A percentile compares a stretch with the other conserved stretches of the same genome.
Conservation (phyloP, 306 rosid species). For the Echinosophora koreensis region DNA sequence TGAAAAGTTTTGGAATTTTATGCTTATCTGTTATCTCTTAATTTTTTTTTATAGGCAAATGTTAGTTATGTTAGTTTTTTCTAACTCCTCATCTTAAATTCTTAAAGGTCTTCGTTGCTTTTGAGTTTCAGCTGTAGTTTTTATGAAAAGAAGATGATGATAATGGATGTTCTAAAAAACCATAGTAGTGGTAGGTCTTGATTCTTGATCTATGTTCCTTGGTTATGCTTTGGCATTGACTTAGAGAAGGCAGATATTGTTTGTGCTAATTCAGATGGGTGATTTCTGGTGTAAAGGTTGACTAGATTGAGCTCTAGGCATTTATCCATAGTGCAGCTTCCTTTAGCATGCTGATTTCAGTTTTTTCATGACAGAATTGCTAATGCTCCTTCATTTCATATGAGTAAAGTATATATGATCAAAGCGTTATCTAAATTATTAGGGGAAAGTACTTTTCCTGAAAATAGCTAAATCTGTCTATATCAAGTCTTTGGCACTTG, state of each 20-base stretch:
- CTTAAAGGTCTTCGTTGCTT: background rate
- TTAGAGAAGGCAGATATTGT: background rate
- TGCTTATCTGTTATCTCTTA: background rate
- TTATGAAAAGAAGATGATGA: background rate
- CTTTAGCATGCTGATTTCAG: conserved; percentile 15
- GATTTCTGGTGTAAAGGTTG: background rate
- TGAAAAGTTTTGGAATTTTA: background rate
- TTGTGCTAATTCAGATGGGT: background rate
- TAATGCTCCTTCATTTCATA: background rate
- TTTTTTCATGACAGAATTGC: background rate
- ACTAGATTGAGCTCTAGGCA: background rate
- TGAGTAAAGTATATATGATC: background rate
- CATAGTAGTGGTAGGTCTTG: conserved; percentile 8
- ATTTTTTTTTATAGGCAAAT: no score
- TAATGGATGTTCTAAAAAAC: conserved; percentile 11
- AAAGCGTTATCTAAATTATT: background rate
- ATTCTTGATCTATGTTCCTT: conserved; percentile 1
- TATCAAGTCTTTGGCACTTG: background rate
- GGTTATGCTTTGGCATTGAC: background rate
- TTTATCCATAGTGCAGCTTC: background rate
- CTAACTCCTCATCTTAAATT: conserved; percentile 10
- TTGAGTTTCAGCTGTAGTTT: background rate
- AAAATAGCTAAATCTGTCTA: conserved; percentile 17
- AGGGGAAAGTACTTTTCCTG: background rate
- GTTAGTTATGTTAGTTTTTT: no score